Conservation (phyloP, 345 rosid genomes). For the Rhizophora apiculata region DNA sequence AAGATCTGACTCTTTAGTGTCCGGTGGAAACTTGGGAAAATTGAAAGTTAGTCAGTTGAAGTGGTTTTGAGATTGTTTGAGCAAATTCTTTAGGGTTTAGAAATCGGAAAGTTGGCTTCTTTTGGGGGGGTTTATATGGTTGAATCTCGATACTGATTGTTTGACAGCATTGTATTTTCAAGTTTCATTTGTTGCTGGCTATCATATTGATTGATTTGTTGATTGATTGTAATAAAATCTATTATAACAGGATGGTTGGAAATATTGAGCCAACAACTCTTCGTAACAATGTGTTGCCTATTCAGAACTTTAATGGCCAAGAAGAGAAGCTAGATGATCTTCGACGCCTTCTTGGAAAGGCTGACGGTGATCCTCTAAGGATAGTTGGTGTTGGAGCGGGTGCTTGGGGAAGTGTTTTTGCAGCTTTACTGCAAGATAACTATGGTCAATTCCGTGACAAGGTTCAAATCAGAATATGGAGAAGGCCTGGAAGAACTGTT, state of each 20-base stretch:
- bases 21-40: constrained; percentile 20
- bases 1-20: constrained; percentile 32
- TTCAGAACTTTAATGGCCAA: constrained; percentile 44
- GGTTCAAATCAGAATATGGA: constrained; percentile 89
- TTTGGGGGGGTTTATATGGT: constrained; percentile 4
- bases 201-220: not conserved
- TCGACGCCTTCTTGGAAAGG: constrained; percentile 63
- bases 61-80: constrained; percentile 1
- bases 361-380: constrained; percentile 78
- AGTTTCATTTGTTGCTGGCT: too few species aligned
- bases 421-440: constrained; percentile 81
- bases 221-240: constrained; percentile 10
- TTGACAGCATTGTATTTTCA: too few species aligned
- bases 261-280: constrained; percentile 34
- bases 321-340: constrained; percentile 84
- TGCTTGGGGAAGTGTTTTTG: constrained; percentile 97
- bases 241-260: constrained; percentile 51
- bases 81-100: constrained; percentile 12
- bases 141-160: constrained; percentile 1
- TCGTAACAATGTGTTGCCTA: constrained; percentile 22
- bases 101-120: constrained; percentile 19
- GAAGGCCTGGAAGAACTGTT: constrained; percentile 75
- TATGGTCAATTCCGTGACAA: constrained; percentile 84
- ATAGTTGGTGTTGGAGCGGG: constrained; percentile 94
- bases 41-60: not conserved